Percentiles rank a stretch among this genome's conserved stretches.
phyloP scores from a whole-genome alignment of 108 stramenopile genomes.

The Licmophora abbreviata region DNA sequence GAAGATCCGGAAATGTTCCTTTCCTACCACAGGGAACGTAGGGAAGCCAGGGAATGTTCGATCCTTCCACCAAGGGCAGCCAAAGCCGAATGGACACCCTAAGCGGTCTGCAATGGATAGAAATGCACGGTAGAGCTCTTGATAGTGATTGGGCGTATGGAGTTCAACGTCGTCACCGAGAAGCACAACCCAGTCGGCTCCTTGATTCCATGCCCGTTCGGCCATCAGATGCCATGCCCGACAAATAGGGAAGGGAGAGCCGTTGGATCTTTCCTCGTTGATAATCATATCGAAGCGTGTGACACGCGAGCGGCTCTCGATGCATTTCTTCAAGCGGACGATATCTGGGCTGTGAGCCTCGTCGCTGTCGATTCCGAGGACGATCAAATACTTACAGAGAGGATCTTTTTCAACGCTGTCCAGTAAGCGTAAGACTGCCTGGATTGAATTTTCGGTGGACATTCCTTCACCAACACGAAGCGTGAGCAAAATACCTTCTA shows the following conservation, averaged over 20 bases:
- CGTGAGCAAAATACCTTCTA: constrained; percentile 37
- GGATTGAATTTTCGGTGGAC: background rate
- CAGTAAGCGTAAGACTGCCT: constrained; percentile 2
- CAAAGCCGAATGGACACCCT: constrained; percentile 24
- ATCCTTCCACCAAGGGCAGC: constrained; percentile 46
- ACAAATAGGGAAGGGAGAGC: constrained; percentile 28
- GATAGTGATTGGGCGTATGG: constrained; percentile 13
- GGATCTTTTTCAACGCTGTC: constrained; percentile 21
- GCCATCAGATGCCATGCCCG: constrained; percentile 39
- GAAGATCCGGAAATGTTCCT: constrained; percentile 27
- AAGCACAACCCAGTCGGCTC: constrained; percentile 40
- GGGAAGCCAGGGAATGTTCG: constrained; percentile 45
- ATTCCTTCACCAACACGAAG: constrained; percentile 19
- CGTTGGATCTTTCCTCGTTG: constrained; percentile 10
- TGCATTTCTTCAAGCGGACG: constrained; percentile 6
- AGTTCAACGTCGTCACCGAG: constrained; percentile 49
- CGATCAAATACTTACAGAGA: constrained; percentile 28
- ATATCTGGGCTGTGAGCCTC: constrained; percentile 12
- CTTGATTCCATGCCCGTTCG: constrained; percentile 18
- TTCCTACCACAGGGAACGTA: constrained; percentile 43
- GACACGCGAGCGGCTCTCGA: background rate
- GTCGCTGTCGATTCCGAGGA: constrained; percentile 34
- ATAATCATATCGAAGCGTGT: constrained; percentile 3
- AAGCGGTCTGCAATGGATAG: constrained; percentile 19
- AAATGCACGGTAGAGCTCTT: constrained; percentile 30